Base-by-base conservation (phyloP, 2,329 filamentous ascomycete species). In the Hortaea sp. region DNA sequence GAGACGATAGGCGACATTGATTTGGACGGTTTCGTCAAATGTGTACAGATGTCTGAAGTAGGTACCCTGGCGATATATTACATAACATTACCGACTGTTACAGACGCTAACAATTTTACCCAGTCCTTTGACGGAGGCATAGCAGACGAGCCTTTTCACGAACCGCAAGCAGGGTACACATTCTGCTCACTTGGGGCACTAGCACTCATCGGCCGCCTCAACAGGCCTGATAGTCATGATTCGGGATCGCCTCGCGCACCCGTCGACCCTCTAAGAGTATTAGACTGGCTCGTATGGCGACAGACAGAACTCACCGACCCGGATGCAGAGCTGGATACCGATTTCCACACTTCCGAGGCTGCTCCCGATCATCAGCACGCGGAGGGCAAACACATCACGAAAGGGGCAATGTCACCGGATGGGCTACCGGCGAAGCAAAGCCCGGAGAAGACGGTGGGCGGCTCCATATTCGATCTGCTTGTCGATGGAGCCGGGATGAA, bases 121-220 rank as follows among this genome's bases (percentile, higher is more conserved):
- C 64, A 88, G 80, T 82, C 82, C 1, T 94, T 89, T 60, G 88
- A 95, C 56, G 87, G 88, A 4, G 89, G 89, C 5, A 80, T 94
- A 52, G 82, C 82, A 2, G 87, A 94, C 63, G 81, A 78, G 32
- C 81, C 82, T 0, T 81, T 80, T 49, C 82, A 88, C 49, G 89
- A 95, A 68, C 83, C 88, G 31, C 88, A 95, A 60, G 85, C 87
- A 55, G 92, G 92, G 13, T 90, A 94, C 64, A 88, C 87, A 7
- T 95, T 89, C 70, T 95, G 88, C 65, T 88, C 84, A 6, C 76
- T 95, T 45, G 81, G 79, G 7, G 84, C 88, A 4, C 70, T 97
- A 5, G 77, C 79, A 1, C 78, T 95, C 42, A 72, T 95, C n/a
- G 78, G 79, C 49, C 77, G 80, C 7, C 73, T 84, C 1, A 66